Conservation (phyloP, 495 filamentous ascomycete species). For the Acidomyces sp. region DNA sequence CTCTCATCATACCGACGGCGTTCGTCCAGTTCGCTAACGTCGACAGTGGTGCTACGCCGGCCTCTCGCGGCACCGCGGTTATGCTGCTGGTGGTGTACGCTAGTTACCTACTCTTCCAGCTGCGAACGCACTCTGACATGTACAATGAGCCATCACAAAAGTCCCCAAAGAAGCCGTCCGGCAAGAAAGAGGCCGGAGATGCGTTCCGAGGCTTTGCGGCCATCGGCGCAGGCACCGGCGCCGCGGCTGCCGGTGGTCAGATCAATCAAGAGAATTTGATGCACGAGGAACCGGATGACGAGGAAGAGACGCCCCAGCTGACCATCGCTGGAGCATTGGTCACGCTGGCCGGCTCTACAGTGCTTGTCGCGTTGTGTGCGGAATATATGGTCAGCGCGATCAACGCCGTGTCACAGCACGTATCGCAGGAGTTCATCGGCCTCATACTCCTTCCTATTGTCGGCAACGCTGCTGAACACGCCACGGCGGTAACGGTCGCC, state of each 20-base stretch:
- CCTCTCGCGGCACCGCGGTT: constrained; percentile 21
- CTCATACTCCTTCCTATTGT: constrained; percentile 27
- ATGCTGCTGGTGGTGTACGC: constrained; percentile 24
- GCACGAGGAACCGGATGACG: constrained; percentile 43
- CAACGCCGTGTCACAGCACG: constrained; percentile 43
- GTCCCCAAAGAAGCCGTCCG: constrained; percentile 36
- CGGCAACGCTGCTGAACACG: constrained; percentile 26
- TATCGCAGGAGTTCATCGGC: constrained; percentile 25
- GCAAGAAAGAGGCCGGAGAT: constrained; percentile 42
- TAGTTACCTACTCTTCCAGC: constrained; percentile 25
- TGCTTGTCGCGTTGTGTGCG: constrained; percentile 73
- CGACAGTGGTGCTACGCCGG: constrained; percentile 8
- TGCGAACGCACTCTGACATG: constrained; percentile 44
- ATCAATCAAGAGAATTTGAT: constrained; percentile 36
- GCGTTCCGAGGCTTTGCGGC: constrained; percentile 45
- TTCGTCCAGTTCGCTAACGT: constrained; percentile 40
- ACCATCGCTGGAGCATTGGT: constrained; percentile 53
- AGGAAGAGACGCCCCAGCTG: constrained; percentile 61
- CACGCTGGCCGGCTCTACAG: constrained; percentile 59
- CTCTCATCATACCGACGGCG: constrained; percentile 78
- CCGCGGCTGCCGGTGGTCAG: constrained; percentile 31
- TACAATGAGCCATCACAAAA: constrained; percentile 67
- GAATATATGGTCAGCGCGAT: constrained; percentile 84
- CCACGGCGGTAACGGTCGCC: constrained; percentile 22
- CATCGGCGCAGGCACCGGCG: constrained; percentile 41